Conservation (phyloP, 169 alveolate species). For the Plasmodium relictum region DNA sequence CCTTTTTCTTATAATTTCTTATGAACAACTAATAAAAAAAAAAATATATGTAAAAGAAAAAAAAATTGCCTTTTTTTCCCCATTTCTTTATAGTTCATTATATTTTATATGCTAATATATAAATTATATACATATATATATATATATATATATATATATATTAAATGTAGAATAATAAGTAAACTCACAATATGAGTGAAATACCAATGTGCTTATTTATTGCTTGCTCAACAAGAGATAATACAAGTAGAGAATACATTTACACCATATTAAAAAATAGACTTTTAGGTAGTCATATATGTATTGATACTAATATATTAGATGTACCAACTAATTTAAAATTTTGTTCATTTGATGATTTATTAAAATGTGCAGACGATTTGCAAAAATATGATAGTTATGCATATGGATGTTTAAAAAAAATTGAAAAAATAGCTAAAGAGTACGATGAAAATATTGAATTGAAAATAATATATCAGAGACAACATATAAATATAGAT, state of each 20-base stretch:
- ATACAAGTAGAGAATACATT: conserved; percentile 81
- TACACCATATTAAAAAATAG: conserved; percentile 81
- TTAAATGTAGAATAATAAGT: neutral
- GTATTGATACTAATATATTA: conserved; percentile 83
- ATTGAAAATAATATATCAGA: conserved; percentile 84
- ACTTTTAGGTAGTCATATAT: conserved; percentile 79
- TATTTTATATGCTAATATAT: neutral
- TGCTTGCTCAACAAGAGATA: conserved; percentile 82
- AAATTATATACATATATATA: neutral
- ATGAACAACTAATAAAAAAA: neutral
- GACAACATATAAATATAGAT: conserved; percentile 85
- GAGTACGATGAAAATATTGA: conserved; percentile 84
- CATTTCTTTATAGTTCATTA: neutral
- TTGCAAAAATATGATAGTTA: conserved; percentile 87
- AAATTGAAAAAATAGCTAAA: conserved; percentile 83
- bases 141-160: conserved; percentile 3
- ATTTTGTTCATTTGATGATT: conserved; percentile 88
- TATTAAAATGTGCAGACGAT: conserved; percentile 88
- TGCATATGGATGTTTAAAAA: conserved; percentile 86
- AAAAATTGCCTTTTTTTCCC: too few relatives aligned
- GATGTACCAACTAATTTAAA: conserved; percentile 88
- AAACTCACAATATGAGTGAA: conserved; percentile 42
- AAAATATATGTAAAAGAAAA: neutral
- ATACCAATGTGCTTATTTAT: conserved; percentile 80
- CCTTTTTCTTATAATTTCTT: neutral